Evolutionary conservation across 164 flowering plant species (phyloP), one percentile per base, ranked within the genome.

Genomic region (Litsea cubeba): DNA sequence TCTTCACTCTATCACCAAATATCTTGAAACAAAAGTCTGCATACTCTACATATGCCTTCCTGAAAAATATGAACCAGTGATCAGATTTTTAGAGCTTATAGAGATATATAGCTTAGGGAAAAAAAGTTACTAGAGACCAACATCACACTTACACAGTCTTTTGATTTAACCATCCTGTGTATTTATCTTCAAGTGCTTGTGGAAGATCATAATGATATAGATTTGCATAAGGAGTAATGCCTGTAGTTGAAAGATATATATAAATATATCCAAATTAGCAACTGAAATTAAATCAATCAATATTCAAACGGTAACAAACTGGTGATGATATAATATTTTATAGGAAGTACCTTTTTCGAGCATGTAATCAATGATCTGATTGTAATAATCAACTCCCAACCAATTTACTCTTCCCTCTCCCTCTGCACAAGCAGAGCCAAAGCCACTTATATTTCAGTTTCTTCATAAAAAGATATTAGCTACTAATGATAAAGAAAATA

Each of bases 171-270:
- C 81, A 75, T 22, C 93, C 93, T 5, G 17, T 30, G 69, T 89
- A 91, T 50, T 76, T 78, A 67, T 83, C 51, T 77, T 91, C 87
- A 3, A 91, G 87, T 18, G 91, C 91, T 5, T 70, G 20, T 0
- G 90, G 95, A 69, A 91, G 88, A 80, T 91, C 95, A 62, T 89
- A 88, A 76, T 91, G 95, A 75, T 85, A 85, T 14, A 91, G 84
- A 80, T 87, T 88, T 68, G 89, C 95, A 78, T 89, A 91, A 2
- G 95, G 93, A 63, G 91, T 89, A 35, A 89, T 84, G 60, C 92
- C 95, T 90, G 50, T 22, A 77, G 71, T n/a, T 2, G 4, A 5
- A 63, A 20, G 17, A n/a, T 50, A 69, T n/a, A n/a, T n/a, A n/a
- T n/a, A n/a, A n/a, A n/a, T n/a, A n/a, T 22, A 10, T 40, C 5